Evolutionary conservation across 495 filamentous ascomycete genomes (phyloP).

Genomic region (Podospora comata): DNA sequence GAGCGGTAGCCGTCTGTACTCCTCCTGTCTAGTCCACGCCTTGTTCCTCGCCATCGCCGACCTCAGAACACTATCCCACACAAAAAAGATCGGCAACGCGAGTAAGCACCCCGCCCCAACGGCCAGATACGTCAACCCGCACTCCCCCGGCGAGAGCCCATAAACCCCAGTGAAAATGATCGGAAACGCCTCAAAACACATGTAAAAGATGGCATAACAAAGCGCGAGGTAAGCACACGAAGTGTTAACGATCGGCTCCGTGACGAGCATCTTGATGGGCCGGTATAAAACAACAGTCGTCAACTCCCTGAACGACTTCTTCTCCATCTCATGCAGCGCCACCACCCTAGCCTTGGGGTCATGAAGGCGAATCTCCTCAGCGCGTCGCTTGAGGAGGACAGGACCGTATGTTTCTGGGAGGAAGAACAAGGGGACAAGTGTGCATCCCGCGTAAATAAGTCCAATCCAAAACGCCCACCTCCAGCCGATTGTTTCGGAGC

Average conservation of each 20-base stretch:
- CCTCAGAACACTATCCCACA: slow-evolving; percentile 34
- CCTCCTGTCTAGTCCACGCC: slow-evolving; percentile 46
- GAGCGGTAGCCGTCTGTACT: slow-evolving; percentile 63
- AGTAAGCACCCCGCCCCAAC: slow-evolving; percentile 45
- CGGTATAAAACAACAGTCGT: slow-evolving; percentile 39
- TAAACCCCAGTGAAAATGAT: slow-evolving; percentile 58
- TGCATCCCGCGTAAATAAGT: slow-evolving; percentile 54
- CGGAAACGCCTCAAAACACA: slow-evolving; percentile 67
- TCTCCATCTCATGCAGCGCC: slow-evolving; percentile 38
- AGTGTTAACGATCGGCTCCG: slow-evolving; percentile 52
- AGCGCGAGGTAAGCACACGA: slow-evolving; percentile 66
- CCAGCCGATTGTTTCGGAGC: slow-evolving; percentile 57
- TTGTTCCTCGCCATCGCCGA: slow-evolving; percentile 24
- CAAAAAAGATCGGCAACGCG: slow-evolving; percentile 53
- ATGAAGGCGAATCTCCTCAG: slow-evolving; percentile 48
- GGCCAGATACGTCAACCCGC: slow-evolving; percentile 48
- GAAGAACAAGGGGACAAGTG: slow-evolving; percentile 47
- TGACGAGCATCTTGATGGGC: slow-evolving; percentile 43
- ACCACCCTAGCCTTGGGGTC: slow-evolving; percentile 39
- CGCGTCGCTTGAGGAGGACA: slow-evolving; percentile 55
- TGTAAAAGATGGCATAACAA: slow-evolving; percentile 72
- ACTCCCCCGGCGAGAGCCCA: slow-evolving; percentile 41
- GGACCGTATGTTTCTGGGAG: slow-evolving; percentile 63
- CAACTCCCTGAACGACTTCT: slow-evolving; percentile 32
- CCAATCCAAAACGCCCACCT: slow-evolving; percentile 64